phyloP scores from a whole-genome alignment of 2,329 filamentous ascomycete genomes.

The Chrysosporium queenslandicum region DNA sequence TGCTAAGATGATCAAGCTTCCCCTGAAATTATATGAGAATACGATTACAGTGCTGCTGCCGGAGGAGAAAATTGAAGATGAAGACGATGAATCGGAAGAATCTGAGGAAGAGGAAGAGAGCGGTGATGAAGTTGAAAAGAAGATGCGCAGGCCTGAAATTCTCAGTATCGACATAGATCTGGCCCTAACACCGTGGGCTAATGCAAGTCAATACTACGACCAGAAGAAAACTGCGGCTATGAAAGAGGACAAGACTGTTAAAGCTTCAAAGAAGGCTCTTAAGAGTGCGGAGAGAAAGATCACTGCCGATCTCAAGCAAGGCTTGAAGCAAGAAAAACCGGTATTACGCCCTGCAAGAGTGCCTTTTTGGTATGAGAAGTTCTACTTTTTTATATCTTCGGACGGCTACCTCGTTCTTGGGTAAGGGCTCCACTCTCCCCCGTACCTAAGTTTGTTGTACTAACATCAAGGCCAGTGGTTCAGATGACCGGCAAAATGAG shows the following conservation, averaged over 20 bases:
- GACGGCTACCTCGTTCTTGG: conserved; percentile 89
- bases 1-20: conserved; percentile 74
- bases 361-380: conserved; percentile 95
- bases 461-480: conserved; percentile 43
- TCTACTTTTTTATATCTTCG: conserved; percentile 86
- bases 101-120: conserved; percentile 33
- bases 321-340: conserved; percentile 83
- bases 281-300: conserved; percentile 90
- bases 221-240: conserved; percentile 73
- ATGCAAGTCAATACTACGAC: conserved; percentile 84
- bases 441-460: background rate
- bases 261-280: conserved; percentile 70
- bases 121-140: conserved; percentile 36
- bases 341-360: conserved; percentile 71
- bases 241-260: conserved; percentile 77
- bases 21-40: conserved; percentile 83
- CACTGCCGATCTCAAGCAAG: conserved; percentile 70
- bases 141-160: conserved; percentile 23
- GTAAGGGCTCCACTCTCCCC: conserved; percentile 21
- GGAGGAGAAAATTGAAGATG: conserved; percentile 35
- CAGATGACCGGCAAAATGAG: conserved; percentile 82
- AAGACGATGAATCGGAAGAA: conserved; percentile 20
- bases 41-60: conserved; percentile 69
- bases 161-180: conserved; percentile 79
- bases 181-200: conserved; percentile 70